These are phyloP conservation scores for Malassezia caprae DNA, from an alignment of 1,284 basidiomycete genomes.

Conservation along the genomic window DNA sequence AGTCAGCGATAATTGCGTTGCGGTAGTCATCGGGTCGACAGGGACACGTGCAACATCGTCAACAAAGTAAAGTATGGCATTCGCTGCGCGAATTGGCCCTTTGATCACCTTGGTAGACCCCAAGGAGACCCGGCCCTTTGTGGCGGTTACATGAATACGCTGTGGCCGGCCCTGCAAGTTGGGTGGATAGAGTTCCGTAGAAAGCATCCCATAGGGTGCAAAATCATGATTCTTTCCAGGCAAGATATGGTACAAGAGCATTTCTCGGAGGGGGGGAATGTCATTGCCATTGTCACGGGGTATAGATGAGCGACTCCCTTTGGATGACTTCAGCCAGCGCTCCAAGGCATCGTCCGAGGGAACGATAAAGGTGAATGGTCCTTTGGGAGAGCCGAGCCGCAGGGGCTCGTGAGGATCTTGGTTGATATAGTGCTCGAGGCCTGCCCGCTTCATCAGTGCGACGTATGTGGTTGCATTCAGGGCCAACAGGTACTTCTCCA, in stretches of 20 bases:
- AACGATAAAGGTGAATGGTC: conserved; percentile 56
- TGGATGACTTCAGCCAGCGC: conserved; percentile 14
- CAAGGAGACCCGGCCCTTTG: conserved; percentile 57
- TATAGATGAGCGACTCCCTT: background rate
- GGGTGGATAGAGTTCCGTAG: conserved; percentile 26
- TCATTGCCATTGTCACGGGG: background rate
- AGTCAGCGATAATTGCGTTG: conserved; percentile 56
- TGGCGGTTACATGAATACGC: conserved; percentile 39
- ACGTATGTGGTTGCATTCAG: conserved; percentile 87
- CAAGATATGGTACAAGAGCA: conserved; percentile 40
- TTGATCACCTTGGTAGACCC: conserved; percentile 72
- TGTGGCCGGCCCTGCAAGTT: conserved; percentile 31
- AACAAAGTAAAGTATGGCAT: conserved; percentile 75
- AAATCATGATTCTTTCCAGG: conserved; percentile 26
- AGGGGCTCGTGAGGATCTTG: conserved; percentile 21
- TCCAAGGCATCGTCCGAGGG: conserved; percentile 73
- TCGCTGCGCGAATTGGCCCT: conserved; percentile 63
- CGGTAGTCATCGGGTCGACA: conserved; percentile 66
- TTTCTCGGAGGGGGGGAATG: conserved; percentile 16
- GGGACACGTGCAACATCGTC: conserved; percentile 74
- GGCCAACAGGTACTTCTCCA: conserved; percentile 81
- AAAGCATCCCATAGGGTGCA: conserved; percentile 25
- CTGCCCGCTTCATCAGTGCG: conserved; percentile 64
- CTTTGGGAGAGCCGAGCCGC: conserved; percentile 23
- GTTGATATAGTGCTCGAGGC: conserved; percentile 52